Evolutionary conservation across 1,139 yeast species (phyloP), one percentile per base, ranked within the genome.

Genomic region (Magnusiomyces magnusii): DNA sequence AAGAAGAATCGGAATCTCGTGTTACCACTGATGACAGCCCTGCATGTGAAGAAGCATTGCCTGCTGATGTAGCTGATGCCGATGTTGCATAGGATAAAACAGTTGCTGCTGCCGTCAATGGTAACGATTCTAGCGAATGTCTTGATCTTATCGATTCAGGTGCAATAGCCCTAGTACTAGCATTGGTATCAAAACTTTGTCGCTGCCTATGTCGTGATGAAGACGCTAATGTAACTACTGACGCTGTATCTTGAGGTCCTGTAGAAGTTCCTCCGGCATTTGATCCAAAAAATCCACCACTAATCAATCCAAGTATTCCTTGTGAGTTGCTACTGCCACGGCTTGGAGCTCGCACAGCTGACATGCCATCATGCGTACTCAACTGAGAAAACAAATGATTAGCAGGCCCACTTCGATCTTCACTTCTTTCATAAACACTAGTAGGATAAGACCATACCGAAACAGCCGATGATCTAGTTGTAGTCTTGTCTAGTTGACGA

Each of bases 201-300:
- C 76, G 65, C 21, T 73, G 65, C 36, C 67, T 68, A 56, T 72
- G 70, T 60, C 71, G 71, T 25, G 76, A 71, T 27, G 75, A 72
- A 25, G 74, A 69, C 23, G 76, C 76, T 47, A 73, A 67, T 5
- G 76, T 73, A 60, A 73, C 66, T 39, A 73, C 74, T 17, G 74
- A 70, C 23, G 76, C 76, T 3, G 68, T 67, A 62, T 73, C 76
- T 2, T 50, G 60, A 19, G 54, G 36, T 7, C 36, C 36, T 13
- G 36, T 31, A 31, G 36, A 31, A 7, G 36, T 13, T 13, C 36
- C 36, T 7, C 36, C 36, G 13, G 36, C 13, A 31, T 31, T 31
- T 7, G 36, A 31, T 7, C 36, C 36, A 31, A 31, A 31, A 7
- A 31, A 31, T 7, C 36, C 36, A 13, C 36, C 36, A 13, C 36